Base-by-base conservation (phyloP, 306 rosid species). In the Mucuna pruriens region DNA sequence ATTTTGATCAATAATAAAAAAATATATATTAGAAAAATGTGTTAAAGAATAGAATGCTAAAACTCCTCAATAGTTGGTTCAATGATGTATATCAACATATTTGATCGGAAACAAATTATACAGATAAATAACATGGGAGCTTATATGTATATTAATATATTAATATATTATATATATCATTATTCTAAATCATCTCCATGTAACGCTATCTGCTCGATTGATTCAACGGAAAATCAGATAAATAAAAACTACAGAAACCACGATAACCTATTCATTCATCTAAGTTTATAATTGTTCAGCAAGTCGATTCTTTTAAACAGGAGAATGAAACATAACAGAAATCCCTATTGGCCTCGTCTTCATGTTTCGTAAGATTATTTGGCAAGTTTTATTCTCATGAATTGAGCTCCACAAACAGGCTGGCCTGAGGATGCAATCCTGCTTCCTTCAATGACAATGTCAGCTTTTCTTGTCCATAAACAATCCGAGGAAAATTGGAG, bases 391-490 rank as follows among this genome's bases (percentile, higher is more conserved):
- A 16, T 42, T 70, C 45, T 84, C 82, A 87, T 72, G 80, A 87
- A 80, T 13, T 44, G 66, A 77, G 46, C 84, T 87, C 90, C 75
- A 87, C 87, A 77, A 87, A 87, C 39, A 87, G 70, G 74, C 90
- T 87, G 67, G 87, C 90, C 86, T 87, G 90, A 82, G 99, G 99
- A 86, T 96, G 98, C 86, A 96, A 88, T 66, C 98, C 97, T 11
- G 97, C 97, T 82, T 96, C 99, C 85, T 90, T 90, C 93, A 96
- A 86, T 78, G 98, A 84, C 74, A 83, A 44, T 1, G 85, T 51
- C 45, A 86, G 76, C 80, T 90, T 96, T 55, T 93, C 98, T 19
- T 86, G 78, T 25, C 94, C 98, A 61, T 90, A 96, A 73, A 88
- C 85, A 34, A 88, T 89, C 36, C 99, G 91, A 58, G 99, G 99